phyloP scores from a whole-genome alignment of 257 asterid species.

The Cruciata laevipes region DNA sequence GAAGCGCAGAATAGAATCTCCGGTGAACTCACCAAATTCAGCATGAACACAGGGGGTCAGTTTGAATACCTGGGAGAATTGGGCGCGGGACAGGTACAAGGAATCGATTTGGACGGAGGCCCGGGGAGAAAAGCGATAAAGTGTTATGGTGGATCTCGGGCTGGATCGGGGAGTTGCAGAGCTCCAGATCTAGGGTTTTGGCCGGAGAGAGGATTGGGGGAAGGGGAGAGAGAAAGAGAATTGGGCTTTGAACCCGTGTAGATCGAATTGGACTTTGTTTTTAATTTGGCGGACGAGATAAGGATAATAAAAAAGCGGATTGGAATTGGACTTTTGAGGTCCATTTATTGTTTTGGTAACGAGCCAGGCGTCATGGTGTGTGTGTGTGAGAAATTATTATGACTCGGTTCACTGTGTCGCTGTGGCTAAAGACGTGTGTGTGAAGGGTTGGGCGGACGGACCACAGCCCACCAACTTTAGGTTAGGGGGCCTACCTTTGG shows the following conservation, averaged over 20 bases:
- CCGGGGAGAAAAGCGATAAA: not conserved
- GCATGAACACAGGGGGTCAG: not conserved
- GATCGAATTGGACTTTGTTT: slow-evolving; percentile 48
- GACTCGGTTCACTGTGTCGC: slow-evolving; percentile 16
- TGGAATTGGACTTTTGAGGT: slow-evolving; percentile 87
- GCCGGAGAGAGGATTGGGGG: not conserved
- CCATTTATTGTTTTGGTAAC: slow-evolving; percentile 33
- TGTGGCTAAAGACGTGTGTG: not conserved
- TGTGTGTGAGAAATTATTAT: slow-evolving; percentile 13
- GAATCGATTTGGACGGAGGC: not conserved
- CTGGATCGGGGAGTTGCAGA: slow-evolving; percentile 29
- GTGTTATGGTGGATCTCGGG: slow-evolving; percentile 17
- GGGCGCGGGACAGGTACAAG: slow-evolving; percentile 17
- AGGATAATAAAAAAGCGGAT: slow-evolving; percentile 39
- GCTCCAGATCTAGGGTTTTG: slow-evolving; percentile 60
- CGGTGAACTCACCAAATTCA: not conserved
- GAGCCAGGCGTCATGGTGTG: not conserved
- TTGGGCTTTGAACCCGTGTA: slow-evolving; percentile 61
- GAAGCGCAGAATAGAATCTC: not conserved
- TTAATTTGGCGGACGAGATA: slow-evolving; percentile 14
- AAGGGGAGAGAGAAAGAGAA: slow-evolving; percentile 14
- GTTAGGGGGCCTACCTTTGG: slow-evolving; percentile 14
- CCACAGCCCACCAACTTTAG: slow-evolving; percentile 26
- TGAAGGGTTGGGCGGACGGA: slow-evolving; percentile 16
- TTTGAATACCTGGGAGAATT: slow-evolving; percentile 15